A percentile compares a stretch with the other conserved stretches of the same genome.
phyloP scores from a whole-genome alignment of 2,329 filamentous ascomycete genomes.

The Diaporthe aspalathi region DNA sequence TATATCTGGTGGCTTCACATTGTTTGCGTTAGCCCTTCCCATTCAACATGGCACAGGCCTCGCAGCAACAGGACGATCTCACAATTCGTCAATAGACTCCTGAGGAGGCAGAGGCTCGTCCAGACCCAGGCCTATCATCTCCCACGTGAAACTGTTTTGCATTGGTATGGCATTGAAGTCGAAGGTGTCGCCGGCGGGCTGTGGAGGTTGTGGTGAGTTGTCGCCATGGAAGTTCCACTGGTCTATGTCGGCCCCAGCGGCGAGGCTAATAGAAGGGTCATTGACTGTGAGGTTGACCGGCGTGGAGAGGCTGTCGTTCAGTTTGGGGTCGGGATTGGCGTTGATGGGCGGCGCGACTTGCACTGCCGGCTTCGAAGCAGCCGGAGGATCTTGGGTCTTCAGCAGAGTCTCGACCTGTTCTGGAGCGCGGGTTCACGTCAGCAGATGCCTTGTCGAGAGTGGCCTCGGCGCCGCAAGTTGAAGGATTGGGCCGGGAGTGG shows the following conservation, averaged over 20 bases:
- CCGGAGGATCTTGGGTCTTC: conserved; percentile 77
- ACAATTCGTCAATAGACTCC: conserved; percentile 84
- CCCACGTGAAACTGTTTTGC: conserved; percentile 78
- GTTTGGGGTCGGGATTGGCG: conserved; percentile 41
- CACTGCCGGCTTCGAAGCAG: conserved; percentile 29
- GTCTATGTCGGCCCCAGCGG: conserved; percentile 61
- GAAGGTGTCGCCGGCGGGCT: conserved; percentile 65
- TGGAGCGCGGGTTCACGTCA: conserved; percentile 50
- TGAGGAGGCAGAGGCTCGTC: conserved; percentile 70
- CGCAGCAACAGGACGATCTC: conserved; percentile 38
- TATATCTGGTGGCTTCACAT: conserved; percentile 78
- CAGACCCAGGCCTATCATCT: conserved; percentile 72
- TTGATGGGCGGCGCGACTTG: conserved; percentile 45
- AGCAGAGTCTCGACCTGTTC: conserved; percentile 94
- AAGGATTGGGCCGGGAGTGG: not conserved
- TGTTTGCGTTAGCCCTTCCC: not conserved
- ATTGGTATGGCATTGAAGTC: conserved; percentile 66
- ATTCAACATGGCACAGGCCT: no score
- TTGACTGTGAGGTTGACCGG: conserved; percentile 55
- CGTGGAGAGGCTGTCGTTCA: conserved; percentile 48
- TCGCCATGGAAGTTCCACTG: conserved; percentile 67
- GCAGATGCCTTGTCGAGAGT: not conserved
- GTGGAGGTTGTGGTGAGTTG: conserved; percentile 58
- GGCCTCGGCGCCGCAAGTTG: not conserved
- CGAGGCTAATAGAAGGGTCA: conserved; percentile 60